phyloP scores from a whole-genome alignment of 2,329 filamentous ascomycete genomes.

The Neurospora sp. region DNA sequence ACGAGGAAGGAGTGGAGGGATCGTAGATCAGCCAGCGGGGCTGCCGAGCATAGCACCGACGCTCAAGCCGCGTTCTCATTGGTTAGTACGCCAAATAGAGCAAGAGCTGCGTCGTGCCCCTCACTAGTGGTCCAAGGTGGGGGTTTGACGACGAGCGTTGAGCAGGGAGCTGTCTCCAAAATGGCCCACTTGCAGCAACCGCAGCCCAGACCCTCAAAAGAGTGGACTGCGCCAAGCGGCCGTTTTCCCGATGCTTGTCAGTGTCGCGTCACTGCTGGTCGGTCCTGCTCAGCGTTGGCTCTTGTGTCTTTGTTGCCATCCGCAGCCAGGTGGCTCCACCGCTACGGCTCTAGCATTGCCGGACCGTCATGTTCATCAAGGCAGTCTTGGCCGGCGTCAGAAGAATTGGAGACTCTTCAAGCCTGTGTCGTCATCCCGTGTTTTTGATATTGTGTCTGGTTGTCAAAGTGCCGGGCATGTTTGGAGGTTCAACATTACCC shows the following conservation, averaged over 20 bases:
- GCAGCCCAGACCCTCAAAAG: background rate
- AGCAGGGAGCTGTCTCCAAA: background rate
- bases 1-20: background rate
- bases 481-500: background rate
- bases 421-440: background rate
- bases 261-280: background rate
- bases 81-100: background rate
- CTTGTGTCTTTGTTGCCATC: background rate
- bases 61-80: background rate
- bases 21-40: background rate
- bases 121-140: background rate
- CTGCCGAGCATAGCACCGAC: background rate
- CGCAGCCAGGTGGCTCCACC: background rate
- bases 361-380: background rate
- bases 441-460: background rate
- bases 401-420: background rate
- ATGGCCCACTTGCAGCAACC: background rate
- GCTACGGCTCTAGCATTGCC: background rate
- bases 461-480: background rate
- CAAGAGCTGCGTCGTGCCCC: background rate
- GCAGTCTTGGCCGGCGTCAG: background rate
- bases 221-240: background rate
- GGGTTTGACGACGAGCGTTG: background rate
- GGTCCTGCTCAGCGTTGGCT: background rate
- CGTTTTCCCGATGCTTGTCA: background rate